Evolutionary conservation across 345 rosid genomes (phyloP), one percentile per base, ranked within the genome.

Genomic region (Kernera saxatilis): DNA sequence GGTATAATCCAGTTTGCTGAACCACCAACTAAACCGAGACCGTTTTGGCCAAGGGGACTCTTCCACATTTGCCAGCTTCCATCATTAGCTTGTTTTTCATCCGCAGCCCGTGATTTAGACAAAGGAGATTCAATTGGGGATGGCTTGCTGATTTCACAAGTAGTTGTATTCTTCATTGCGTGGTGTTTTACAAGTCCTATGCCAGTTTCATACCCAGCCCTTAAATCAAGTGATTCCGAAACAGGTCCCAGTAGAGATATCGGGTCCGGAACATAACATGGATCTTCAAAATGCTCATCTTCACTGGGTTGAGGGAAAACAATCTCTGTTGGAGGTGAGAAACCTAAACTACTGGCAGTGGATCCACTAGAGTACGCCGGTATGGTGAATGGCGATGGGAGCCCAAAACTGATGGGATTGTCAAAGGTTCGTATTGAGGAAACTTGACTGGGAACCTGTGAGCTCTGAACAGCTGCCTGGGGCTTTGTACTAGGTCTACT

Each of bases 31-130:
- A 56, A 36, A 27, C 66, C 39, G 8, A 60, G 81, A 71, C 88
- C 77, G 71, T 91, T 91, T 78, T 82, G 97, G 71, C 82, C 87
- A 49, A 88, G 84, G 75, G 90, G 85, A 71, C 88, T 85, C 69
- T 82, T 88, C 97, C 97, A 91, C 90, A 91, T 84, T 72, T 87
- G 91, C 97, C 97, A 91, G 12, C 87, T 80, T 76, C 89, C 84
- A 55, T 74, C 82, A 77, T 66, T 77, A 66, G 85, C 75, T 74
- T 70, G 84, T 79, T 79, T 84, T 44, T 88, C 91, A 77, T 87
- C 91, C n/a, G 78, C n/a, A n/a, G n/a, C n/a, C n/a, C n/a, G n/a
- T n/a, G n/a, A 70, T 66, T 84, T 82, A 23, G 97, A 87, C 52
- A 88, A 49, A 21, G 90, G 96, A 67, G 93, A 86, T 79, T 88